Base-by-base conservation (phyloP, 768 basidiomycete genomes). In the Naematelia aurantialba region DNA sequence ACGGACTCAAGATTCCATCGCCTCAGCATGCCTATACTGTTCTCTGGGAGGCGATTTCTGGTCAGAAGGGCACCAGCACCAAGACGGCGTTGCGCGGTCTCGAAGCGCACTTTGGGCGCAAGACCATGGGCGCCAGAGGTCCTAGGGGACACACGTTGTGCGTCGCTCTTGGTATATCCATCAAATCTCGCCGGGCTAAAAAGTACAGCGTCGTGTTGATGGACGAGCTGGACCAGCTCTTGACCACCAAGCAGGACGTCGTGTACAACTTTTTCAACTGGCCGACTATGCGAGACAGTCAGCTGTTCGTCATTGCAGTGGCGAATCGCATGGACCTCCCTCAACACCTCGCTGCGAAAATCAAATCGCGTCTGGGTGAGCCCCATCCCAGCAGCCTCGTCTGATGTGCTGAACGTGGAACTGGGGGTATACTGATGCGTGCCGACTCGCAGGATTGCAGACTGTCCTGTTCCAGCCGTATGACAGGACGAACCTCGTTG, bases 261-360 rank as follows among this genome's bases (percentile, higher is more conserved):
- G 89, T 99, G 21, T 99, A 99, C 79, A 97, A 97, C 72, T 98
- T 99, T 79, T 98, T 98, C 82, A 98, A 99, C 74, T 99, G 96
- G 94, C 96, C 96, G 1, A 94, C 92, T 2, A 80, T 96, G 52
- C 82, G 83, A 0, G 86, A 85, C 19, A 92, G 91, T 58, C 89
- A 89, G 75, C 83, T 99, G 4, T 86, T 97, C 52, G 96, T 99
- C 1, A 84, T 99, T 52, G 94, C 96, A 0, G 92, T 99, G 0
- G 96, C 96, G 5, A 99, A 98, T 73, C 92, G 94, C 27, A 94
- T 96, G 89, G 94, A 98, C 71, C 81, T 98, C 55, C 96, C 96
- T 0, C 94, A 98, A 76, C 82, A 94, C 46, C 88, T 99, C 85
- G 87, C 83, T 2, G 91, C 91, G 0, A 86, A 94, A 56, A 93